A percentile compares a stretch with the other conserved stretches of the same genome.
Conservation (phyloP, 2,329 filamentous ascomycete species). For the Xylaria arbuscula region DNA sequence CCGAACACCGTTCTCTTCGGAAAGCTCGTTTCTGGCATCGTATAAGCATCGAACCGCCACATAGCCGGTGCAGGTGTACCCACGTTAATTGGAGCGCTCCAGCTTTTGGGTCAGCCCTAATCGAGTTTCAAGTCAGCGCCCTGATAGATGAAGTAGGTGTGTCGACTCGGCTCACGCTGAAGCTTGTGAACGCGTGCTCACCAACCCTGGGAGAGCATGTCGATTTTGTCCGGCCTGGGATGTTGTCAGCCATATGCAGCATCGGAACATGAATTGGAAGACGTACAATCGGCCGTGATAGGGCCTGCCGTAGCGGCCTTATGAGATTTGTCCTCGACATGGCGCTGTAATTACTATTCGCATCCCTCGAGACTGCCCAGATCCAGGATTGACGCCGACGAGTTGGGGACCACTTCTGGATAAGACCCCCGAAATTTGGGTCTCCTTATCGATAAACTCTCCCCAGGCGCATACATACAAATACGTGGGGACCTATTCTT, state of each 20-base stretch:
- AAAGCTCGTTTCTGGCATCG: constrained; percentile 44
- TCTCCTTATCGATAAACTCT: constrained; percentile 46
- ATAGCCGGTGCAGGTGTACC: constrained; percentile 24
- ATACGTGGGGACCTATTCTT: neutral
- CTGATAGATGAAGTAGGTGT: neutral
- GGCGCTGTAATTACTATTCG: constrained; percentile 40
- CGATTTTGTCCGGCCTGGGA: constrained; percentile 44
- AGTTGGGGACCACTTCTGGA: constrained; percentile 13
- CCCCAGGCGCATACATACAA: constrained; percentile 16
- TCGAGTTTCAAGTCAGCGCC: constrained; percentile 29
- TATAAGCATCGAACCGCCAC: constrained; percentile 34
- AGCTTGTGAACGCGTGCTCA: constrained; percentile 44
- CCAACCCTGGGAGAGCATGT: constrained; percentile 42
- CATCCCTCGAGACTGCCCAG: constrained; percentile 34
- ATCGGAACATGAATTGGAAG: neutral
- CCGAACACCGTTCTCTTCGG: constrained; percentile 56
- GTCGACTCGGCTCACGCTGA: constrained; percentile 42
- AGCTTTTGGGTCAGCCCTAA: constrained; percentile 32
- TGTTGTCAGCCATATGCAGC: constrained; percentile 36
- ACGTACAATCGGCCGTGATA: constrained; percentile 48
- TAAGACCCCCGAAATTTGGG: constrained; percentile 43
- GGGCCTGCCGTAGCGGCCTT: constrained; percentile 48
- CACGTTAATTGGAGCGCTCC: constrained; percentile 42
- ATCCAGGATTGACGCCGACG: constrained; percentile 36
- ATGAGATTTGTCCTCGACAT: constrained; percentile 48